Base-by-base conservation (phyloP, 192 early-diverging fungal genomes). In the Endogone sp. region DNA sequence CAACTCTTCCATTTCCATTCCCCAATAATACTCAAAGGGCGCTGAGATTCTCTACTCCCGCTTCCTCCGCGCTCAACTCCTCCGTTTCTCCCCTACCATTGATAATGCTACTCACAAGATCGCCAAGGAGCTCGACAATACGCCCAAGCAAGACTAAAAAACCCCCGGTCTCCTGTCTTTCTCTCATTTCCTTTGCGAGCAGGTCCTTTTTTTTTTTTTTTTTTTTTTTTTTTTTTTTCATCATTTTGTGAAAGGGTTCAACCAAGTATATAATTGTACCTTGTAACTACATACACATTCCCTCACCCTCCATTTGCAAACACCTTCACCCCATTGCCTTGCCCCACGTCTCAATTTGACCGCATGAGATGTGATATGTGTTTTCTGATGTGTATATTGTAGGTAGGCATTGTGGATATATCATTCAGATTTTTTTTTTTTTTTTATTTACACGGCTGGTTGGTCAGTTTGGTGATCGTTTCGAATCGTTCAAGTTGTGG, bases 11-110 rank as follows among this genome's bases (percentile, higher is more conserved):
- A n/a, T n/a, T n/a, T n/a, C n/a, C n/a, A n/a, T n/a, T n/a, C n/a
- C n/a, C n/a, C n/a, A n/a, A n/a, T n/a, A n/a, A n/a, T n/a, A n/a
- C n/a, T n/a, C n/a, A n/a, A n/a, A 86, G 82, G 97, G 97, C 49
- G 95, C 97, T 69, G 84, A 88, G 74, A 76, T 85, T 70, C 62
- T 99, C 61, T 99, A 99, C 79, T 64, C 65, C 27, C 79, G 80
- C 54, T 79, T 91, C 66, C 69, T 97, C 26, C 89, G 88, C 58
- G 93, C 94, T n/a, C 83, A 90, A 71, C 81, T 96, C 60, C 63
- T 89, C 13, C 79, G 80, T 63, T 72, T 21, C 22, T 6, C 22
- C 24, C 59, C 59, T 60, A 10, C 24, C 22, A 22, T 60, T 10
- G 59, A 60, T 22, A 49, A 49, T 6, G 37, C 1, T 16, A 16